Conservation (phyloP, 2,329 filamentous ascomycete genomes). For the Dichotomopilus funicola region DNA sequence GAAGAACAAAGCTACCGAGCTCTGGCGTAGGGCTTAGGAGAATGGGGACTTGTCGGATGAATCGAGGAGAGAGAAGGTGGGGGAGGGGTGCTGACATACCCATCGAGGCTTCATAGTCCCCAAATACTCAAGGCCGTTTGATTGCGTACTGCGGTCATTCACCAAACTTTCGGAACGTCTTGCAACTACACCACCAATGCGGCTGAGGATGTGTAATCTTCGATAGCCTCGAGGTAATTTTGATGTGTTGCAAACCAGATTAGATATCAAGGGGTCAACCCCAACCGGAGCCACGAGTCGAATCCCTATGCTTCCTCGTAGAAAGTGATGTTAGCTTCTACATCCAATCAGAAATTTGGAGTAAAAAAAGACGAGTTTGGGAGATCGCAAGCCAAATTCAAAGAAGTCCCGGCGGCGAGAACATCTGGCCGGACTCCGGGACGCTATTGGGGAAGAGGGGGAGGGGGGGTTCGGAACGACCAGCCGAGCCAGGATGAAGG, state of each 20-base stretch:
- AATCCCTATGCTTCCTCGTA: no score
- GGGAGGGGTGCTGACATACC: conserved; percentile 14
- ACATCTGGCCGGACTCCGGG: not conserved
- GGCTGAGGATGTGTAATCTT: not conserved
- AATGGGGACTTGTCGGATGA: not conserved
- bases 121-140: conserved; percentile 9
- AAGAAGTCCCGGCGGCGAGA: not conserved
- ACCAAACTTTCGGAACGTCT: not conserved
- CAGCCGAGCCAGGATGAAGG: conserved; percentile 4
- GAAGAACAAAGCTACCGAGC: no score
- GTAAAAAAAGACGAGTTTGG: no score
- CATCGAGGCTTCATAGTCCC: conserved; percentile 20
- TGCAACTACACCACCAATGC: conserved; percentile 2
- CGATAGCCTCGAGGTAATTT: no score
- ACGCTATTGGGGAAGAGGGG: not conserved
- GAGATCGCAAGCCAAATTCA: not conserved
- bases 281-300: no score
- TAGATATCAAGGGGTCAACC: no score
- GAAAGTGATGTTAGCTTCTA: no score
- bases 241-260: no score
- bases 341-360: no score
- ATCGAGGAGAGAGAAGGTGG: conserved; percentile 12
- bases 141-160: not conserved
- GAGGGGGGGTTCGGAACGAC: not conserved
- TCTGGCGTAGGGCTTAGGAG: no score